Percentiles rank a stretch among this genome's conserved stretches.
phyloP scores from a whole-genome alignment of 306 rosid species.

The Lathyrus sativus region DNA sequence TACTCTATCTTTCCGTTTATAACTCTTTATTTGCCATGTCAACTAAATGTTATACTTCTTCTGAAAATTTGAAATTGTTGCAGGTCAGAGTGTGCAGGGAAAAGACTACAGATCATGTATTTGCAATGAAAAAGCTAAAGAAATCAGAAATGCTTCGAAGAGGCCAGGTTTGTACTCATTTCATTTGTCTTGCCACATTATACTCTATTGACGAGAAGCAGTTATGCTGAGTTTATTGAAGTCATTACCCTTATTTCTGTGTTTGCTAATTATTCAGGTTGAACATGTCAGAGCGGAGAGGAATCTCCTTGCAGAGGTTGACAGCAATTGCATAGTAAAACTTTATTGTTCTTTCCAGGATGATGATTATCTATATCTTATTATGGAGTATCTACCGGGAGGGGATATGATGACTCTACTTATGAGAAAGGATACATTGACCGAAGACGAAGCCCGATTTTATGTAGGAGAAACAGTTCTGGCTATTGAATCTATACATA shows the following conservation, averaged over 20 bases:
- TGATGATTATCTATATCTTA: constrained; percentile 82
- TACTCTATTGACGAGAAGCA: neutral
- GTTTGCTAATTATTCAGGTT: constrained; percentile 56
- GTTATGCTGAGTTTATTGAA: constrained; percentile 9
- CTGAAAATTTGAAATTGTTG: constrained; percentile 40
- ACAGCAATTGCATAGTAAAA: constrained; percentile 92
- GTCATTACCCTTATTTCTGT: constrained; percentile 22
- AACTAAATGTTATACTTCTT: neutral
- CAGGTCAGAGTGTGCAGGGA: constrained; percentile 93
- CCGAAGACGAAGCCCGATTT: constrained; percentile 89
- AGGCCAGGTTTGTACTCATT: constrained; percentile 76
- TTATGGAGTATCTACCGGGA: constrained; percentile 98
- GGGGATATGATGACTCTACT: constrained; percentile 99
- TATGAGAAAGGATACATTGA: constrained; percentile 92
- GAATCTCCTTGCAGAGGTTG: constrained; percentile 97
- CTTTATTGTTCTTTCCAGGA: constrained; percentile 97
- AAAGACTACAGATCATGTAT: constrained; percentile 74
- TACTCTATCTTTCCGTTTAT: neutral
- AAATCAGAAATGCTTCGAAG: constrained; percentile 99
- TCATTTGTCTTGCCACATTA: constrained; percentile 28
- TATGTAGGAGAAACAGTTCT: constrained; percentile 88
- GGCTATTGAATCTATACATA: constrained; percentile 94
- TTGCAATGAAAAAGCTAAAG: constrained; percentile 97
- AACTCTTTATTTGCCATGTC: neutral
- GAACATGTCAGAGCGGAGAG: constrained; percentile 99